These are phyloP conservation scores for Colletotrichum costaricense DNA, from an alignment of 2,329 filamentous ascomycete species.

Conservation along the genomic window DNA sequence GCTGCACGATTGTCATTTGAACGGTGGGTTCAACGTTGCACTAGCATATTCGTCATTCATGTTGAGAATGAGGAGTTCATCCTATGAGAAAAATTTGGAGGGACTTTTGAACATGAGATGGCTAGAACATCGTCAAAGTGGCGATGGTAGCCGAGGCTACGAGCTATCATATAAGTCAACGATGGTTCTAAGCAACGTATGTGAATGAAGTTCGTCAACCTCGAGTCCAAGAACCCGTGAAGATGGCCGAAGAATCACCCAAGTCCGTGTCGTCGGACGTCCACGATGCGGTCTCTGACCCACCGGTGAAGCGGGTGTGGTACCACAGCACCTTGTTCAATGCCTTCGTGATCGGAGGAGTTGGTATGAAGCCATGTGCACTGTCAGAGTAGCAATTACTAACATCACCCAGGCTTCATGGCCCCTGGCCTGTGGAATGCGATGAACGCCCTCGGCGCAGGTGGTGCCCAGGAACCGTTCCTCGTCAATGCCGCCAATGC, in stretches of 20 bases:
- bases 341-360: conserved; percentile 62
- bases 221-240: not conserved
- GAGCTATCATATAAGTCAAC: not conserved
- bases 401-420: conserved; percentile 48
- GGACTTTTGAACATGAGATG: not conserved
- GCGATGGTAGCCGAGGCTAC: not conserved
- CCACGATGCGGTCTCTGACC: not conserved
- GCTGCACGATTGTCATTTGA: not conserved
- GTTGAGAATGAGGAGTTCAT: conserved; percentile 14
- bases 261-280: conserved; percentile 9
- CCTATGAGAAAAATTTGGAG: not conserved
- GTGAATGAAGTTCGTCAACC: not conserved
- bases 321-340: conserved; percentile 65
- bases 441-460: conserved; percentile 64
- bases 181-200: not conserved
- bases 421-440: conserved; percentile 66
- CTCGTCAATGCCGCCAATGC: conserved; percentile 65
- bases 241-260: conserved; percentile 20
- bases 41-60: conserved; percentile 30
- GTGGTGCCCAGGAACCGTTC: conserved; percentile 62
- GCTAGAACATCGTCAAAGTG: not conserved
- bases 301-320: conserved; percentile 46
- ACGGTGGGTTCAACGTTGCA: conserved; percentile 20
- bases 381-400: not conserved
- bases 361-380: conserved; percentile 47